A percentile compares a stretch with the other conserved stretches of the same genome.
phyloP scores from a whole-genome alignment of 345 rosid species.

The Mangifera indica region DNA sequence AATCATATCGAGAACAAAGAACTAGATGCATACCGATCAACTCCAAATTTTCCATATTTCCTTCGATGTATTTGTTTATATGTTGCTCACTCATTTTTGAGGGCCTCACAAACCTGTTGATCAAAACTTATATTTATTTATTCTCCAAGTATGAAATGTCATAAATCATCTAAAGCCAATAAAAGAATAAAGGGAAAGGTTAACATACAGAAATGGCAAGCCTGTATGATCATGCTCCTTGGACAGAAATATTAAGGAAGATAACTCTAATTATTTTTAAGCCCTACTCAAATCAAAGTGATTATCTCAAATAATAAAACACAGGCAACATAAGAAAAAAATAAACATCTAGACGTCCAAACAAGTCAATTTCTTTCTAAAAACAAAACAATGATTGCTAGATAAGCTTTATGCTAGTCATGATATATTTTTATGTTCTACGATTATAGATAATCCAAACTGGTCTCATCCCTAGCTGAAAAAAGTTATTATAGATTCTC shows the following conservation, averaged over 20 bases:
- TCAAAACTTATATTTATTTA: background rate
- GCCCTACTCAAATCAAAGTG: no score
- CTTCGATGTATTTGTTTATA: conserved; percentile 65
- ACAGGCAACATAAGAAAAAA: no score
- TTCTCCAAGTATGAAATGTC: background rate
- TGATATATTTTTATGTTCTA: background rate
- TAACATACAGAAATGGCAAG: no score
- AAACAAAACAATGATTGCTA: background rate
- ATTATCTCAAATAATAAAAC: no score
- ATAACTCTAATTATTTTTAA: no score
- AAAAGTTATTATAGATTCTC: background rate
- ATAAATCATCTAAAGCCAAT: background rate
- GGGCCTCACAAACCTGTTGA: conserved; percentile 83
- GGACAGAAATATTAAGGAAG: background rate
- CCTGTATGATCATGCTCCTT: background rate
- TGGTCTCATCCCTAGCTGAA: no score
- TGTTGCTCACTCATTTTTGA: conserved; percentile 71
- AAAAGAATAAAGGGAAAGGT: no score
- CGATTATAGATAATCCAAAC: background rate
- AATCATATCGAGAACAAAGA: background rate
- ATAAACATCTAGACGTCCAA: no score
- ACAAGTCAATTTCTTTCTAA: background rate
- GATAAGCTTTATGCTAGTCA: no score
- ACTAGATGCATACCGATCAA: conserved; percentile 64
- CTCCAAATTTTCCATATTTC: conserved; percentile 88